Evolutionary conservation across 495 filamentous ascomycete genomes (phyloP), one percentile per base, ranked within the genome.

Genomic region (Podospora tetraspora): DNA sequence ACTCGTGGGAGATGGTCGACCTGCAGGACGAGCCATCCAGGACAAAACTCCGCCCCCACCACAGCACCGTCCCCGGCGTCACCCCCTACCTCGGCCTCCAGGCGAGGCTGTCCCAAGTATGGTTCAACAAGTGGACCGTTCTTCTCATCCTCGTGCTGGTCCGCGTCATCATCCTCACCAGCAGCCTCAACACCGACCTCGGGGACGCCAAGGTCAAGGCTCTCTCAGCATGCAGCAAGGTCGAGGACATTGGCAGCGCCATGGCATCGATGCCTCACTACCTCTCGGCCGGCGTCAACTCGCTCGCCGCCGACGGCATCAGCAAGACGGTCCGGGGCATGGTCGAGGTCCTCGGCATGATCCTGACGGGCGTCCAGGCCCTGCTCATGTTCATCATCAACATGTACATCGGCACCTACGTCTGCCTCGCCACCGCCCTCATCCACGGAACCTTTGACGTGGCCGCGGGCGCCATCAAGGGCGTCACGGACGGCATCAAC

Each of bases 241-340:
- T 98, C n/a, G 94, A 99, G 78, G 91, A 91, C 63, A 87, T 96
- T 78, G 96, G 94, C 69, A 97, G 93, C 74, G 86, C 93, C 43
- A 94, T 99, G 92, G 95, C 93, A 24, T 97, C 94, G 22, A 96
- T 97, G 92, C 95, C 95, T 21, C 89, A 97, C 76, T 98, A 96
- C 81, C 87, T 97, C 72, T 87, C 93, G 1, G 81, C 85, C 57
- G 95, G 95, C 25, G 90, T 96, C 77, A 99, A 99, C 78, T 87
- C 92, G 43, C 80, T 98, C 37, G 88, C 92, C 8, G 92, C 92
- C 13, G 80, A 81, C 34, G 88, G 90, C 25, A 86, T 99, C 70
- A 91, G 92, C 63, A 86, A 89, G 34, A 87, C 91, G 3, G 89
- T 98, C 60, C 79, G 86, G 61, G 95, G 85, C 19, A 84, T 97